These are phyloP conservation scores for Hypoxylon sp. DNA, from an alignment of 2,329 filamentous ascomycete species.

Conservation along the genomic window DNA sequence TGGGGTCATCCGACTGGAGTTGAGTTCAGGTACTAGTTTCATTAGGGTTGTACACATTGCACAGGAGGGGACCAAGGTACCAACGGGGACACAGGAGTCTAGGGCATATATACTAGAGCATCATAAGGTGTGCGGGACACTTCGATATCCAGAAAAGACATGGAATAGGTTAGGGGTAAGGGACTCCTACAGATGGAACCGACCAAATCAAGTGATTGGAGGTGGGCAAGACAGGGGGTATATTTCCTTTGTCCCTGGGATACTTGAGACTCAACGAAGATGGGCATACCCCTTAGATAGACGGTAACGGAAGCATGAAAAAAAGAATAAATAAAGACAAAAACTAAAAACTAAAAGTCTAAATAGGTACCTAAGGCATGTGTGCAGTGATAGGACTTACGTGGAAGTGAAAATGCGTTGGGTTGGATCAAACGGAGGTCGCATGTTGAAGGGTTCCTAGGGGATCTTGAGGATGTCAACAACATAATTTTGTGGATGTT, in stretches of 20 bases:
- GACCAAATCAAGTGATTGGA: constrained; percentile 46
- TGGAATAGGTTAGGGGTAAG: constrained; percentile 27
- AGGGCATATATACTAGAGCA: constrained; percentile 52
- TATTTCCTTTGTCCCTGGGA: constrained; percentile 41
- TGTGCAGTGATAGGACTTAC: background rate
- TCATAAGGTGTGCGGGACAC: constrained; percentile 49
- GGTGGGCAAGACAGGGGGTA: constrained; percentile 28
- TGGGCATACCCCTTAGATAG: constrained; percentile 50
- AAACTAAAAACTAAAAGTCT: constrained; percentile 38
- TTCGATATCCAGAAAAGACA: constrained; percentile 48
- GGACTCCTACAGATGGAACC: constrained; percentile 45
- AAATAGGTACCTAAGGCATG: background rate
- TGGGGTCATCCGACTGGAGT: constrained; percentile 35
- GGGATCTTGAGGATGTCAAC: background rate
- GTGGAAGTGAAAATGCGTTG: background rate
- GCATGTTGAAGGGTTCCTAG: background rate
- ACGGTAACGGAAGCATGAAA: constrained; percentile 48
- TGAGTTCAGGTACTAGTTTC: constrained; percentile 39
- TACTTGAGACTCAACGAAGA: constrained; percentile 36
- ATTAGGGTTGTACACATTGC: constrained; percentile 47
- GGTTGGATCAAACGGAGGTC: background rate
- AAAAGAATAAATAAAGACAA: constrained; percentile 48
- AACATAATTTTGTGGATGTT: too few species aligned
- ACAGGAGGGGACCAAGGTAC: constrained; percentile 28
- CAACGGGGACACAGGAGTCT: constrained; percentile 44